Percentiles rank a stretch among this genome's conserved stretches.
phyloP scores from a whole-genome alignment of 2,329 filamentous ascomycete genomes.

The Chaetothyriales sp. region DNA sequence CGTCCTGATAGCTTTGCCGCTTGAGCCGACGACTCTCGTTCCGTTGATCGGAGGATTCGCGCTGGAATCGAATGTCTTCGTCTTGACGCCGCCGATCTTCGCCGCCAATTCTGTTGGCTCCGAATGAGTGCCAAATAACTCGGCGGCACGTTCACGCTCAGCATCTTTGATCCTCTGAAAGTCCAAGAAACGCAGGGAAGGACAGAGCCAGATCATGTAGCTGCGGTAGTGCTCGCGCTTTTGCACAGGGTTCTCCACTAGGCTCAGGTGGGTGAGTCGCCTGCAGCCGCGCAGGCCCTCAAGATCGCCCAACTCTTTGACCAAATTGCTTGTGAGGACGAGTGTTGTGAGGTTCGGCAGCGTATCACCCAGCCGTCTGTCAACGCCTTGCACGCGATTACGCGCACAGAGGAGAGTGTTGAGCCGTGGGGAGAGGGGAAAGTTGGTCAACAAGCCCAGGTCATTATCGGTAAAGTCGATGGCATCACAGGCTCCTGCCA shows the following conservation, averaged over 20 bases:
- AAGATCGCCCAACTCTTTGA: constrained; percentile 72
- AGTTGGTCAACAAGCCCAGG: constrained; percentile 76
- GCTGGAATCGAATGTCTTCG: constrained; percentile 52
- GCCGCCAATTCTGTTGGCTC: constrained; percentile 68
- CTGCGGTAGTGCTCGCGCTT: constrained; percentile 91
- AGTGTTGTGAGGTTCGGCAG: constrained; percentile 71
- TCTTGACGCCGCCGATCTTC: constrained; percentile 75
- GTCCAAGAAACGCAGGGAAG: constrained; percentile 76
- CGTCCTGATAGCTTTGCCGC: constrained; percentile 54
- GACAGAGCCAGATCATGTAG: constrained; percentile 80
- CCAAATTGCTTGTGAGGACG: constrained; percentile 66
- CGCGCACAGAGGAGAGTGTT: constrained; percentile 76
- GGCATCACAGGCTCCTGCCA: constrained; percentile 78
- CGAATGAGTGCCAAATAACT: constrained; percentile 67
- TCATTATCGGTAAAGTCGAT: constrained; percentile 99
- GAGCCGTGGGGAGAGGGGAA: constrained; percentile 77
- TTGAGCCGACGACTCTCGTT: constrained; percentile 27
- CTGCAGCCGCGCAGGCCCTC: constrained; percentile 59
- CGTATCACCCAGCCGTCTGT: constrained; percentile 55
- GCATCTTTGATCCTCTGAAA: constrained; percentile 79
- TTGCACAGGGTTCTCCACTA: constrained; percentile 77
- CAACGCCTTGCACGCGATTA: constrained; percentile 73
- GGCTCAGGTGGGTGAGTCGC: constrained; percentile 60
- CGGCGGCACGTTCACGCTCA: constrained; percentile 59
- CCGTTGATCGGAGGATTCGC: constrained; percentile 24